Evolutionary conservation across 805 yeast genomes (phyloP).

Genomic region (Sugiyamaella floridensis): DNA sequence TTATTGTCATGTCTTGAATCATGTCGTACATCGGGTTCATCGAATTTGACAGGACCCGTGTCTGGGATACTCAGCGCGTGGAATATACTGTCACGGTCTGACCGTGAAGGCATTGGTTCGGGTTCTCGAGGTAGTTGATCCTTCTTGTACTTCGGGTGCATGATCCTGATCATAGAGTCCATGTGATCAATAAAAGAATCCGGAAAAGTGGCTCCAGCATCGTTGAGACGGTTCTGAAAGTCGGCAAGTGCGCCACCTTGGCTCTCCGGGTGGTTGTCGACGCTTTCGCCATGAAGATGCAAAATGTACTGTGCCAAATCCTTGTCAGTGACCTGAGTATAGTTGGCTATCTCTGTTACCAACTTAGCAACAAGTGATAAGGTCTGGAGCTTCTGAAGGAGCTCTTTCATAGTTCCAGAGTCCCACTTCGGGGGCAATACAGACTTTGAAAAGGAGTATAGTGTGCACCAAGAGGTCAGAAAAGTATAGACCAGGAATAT

Average conservation of each 20-base stretch:
- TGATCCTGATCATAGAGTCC: constrained; percentile 24
- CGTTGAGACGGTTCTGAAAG: constrained; percentile 35
- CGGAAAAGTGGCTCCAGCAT: constrained; percentile 40
- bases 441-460: background rate
- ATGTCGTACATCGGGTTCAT: background rate
- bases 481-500: background rate
- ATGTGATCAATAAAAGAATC: constrained; percentile 25
- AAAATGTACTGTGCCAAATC: constrained; percentile 43
- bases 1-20: background rate
- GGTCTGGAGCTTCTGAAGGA: constrained; percentile 28
- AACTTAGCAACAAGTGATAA: constrained; percentile 30
- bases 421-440: background rate
- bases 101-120: background rate
- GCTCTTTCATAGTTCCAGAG: constrained; percentile 22
- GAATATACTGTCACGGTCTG: constrained; percentile 3
- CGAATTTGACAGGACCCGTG: background rate
- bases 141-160: constrained; percentile 28
- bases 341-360: constrained; percentile 28
- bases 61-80: constrained; percentile 23
- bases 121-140: background rate
- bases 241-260: constrained; percentile 24
- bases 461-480: background rate
- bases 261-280: constrained; percentile 1
- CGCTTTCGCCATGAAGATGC: constrained; percentile 29
- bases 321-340: constrained; percentile 37